phyloP scores from a whole-genome alignment of 2,329 filamentous ascomycete genomes.

The Thelonectria blattea region DNA sequence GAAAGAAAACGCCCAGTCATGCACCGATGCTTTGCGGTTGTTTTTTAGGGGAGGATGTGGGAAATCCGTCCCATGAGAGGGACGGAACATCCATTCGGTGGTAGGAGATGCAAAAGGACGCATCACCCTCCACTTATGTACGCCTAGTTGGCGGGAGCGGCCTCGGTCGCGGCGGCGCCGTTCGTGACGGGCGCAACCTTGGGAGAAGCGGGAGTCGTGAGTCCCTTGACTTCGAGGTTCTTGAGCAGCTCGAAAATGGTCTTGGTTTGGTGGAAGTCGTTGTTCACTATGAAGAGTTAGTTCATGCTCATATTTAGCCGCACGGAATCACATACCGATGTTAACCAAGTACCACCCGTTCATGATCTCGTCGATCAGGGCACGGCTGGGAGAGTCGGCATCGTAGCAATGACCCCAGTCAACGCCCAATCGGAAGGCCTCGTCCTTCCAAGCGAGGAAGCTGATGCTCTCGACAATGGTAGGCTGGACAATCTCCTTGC shows the following conservation, averaged over 20 bases:
- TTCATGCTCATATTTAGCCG: conserved; percentile 6
- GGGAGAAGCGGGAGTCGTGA: conserved; percentile 53
- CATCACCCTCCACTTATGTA: conserved; percentile 1
- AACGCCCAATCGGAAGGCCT: conserved; percentile 88
- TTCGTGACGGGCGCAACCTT: conserved; percentile 35
- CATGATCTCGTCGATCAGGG: conserved; percentile 83
- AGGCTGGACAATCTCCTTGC: conserved; percentile 98
- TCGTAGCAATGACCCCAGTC: conserved; percentile 96
- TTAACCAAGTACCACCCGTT: conserved; percentile 93
- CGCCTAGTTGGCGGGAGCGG: conserved; percentile 26
- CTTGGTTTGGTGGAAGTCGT: conserved; percentile 88
- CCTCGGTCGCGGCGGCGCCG: conserved; percentile 13
- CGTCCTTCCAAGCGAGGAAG: conserved; percentile 98
- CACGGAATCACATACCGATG: conserved; percentile 69
- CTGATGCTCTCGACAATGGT: conserved; percentile 99
- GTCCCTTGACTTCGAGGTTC: conserved; percentile 71
- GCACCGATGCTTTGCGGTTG: conserved; percentile 20
- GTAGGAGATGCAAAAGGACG: neutral
- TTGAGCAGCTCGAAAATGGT: conserved; percentile 88
- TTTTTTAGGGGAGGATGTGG: conserved; percentile 14
- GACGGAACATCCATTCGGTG: conserved; percentile 4
- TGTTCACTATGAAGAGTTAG: conserved; percentile 72
- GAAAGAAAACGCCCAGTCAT: conserved; percentile 24
- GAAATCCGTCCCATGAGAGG: conserved; percentile 12
- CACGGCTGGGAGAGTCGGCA: conserved; percentile 74